Conservation (phyloP, 805 yeast genomes). For the Yamadazyma paraphyllophila region DNA sequence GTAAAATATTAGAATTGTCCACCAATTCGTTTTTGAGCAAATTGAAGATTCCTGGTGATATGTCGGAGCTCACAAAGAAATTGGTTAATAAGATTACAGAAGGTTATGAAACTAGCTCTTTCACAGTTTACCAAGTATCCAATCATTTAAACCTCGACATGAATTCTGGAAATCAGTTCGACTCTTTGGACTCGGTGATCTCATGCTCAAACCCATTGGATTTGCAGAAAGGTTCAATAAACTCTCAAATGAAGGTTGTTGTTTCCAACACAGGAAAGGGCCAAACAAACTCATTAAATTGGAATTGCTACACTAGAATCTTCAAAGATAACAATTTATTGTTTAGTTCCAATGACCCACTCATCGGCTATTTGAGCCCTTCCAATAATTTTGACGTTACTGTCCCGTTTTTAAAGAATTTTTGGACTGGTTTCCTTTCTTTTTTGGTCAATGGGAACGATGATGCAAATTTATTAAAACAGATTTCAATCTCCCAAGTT, state of each 20-base stretch:
- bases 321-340: constrained; percentile 21
- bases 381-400: constrained; percentile 22
- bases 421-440: constrained; percentile 39
- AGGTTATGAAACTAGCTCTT: constrained; percentile 9
- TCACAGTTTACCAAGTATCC: constrained; percentile 22
- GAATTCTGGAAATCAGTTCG: constrained; percentile 8
- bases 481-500: constrained; percentile 29
- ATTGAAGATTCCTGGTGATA: constrained; percentile 5
- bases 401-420: constrained; percentile 36
- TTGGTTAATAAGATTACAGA: constrained; percentile 1
- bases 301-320: constrained; percentile 28
- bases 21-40: constrained; percentile 4
- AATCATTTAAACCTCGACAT: constrained; percentile 17
- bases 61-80: neutral
- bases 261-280: constrained; percentile 9
- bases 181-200: constrained; percentile 13
- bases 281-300: constrained; percentile 17
- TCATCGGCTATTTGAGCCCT: constrained; percentile 30
- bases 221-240: constrained; percentile 21
- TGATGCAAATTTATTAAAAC: constrained; percentile 11
- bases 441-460: constrained; percentile 32
- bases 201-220: constrained; percentile 15
- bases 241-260: constrained; percentile 23
- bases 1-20: neutral
- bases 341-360: constrained; percentile 23